Evolutionary conservation across 176 grass and related monocot species (phyloP), one percentile per base, ranked within the genome.

Genomic region (Phragmites australis): DNA sequence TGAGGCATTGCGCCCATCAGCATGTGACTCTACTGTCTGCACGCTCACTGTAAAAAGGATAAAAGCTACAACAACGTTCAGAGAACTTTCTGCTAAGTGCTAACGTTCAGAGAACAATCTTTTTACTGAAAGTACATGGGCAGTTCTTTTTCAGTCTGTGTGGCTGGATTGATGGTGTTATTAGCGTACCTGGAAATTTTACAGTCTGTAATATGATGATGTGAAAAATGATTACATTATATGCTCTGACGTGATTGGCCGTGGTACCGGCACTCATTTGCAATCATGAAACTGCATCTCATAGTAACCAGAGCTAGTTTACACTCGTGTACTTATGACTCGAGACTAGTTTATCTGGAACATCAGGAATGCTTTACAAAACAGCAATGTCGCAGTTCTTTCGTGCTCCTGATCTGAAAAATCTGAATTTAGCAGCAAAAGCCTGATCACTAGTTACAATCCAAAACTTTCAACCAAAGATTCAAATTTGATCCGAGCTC

Each of bases 1-100:
- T 68, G 73, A 70, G 72, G 26, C 86, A 32, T 15, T 11, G 22
- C 52, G n/a, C 45, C 22, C 76, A 69, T 70, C 39, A 12, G 46
- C 69, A 84, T 37, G 87, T 76, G 87, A 84, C 5, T 23, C 69
- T 81, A 69, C 70, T 75, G 32, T 40, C 75, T 43, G 26, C 75
- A 8, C 65, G 74, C 40, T n/a, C 42, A 32, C 34, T 0, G 74
- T 45, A 30, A 77, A 84, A 68, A 77, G 62, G 73, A 40, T 19
- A 16, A 23, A 41, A 30, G 59, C 56, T 49, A 18, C 14, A 52
- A 13, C 21, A 11, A 45, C 2, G 8, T 47, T 62, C 41, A 46
- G 55, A 15, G 41, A 21, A 61, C 9, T n/a, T n/a, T n/a, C n/a
- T n/a, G n/a, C n/a, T n/a, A n/a, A n/a, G n/a, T n/a, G n/a, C n/a